Evolutionary conservation across 164 flowering plant species (phyloP).

Genomic region (Umbellularia californica): DNA sequence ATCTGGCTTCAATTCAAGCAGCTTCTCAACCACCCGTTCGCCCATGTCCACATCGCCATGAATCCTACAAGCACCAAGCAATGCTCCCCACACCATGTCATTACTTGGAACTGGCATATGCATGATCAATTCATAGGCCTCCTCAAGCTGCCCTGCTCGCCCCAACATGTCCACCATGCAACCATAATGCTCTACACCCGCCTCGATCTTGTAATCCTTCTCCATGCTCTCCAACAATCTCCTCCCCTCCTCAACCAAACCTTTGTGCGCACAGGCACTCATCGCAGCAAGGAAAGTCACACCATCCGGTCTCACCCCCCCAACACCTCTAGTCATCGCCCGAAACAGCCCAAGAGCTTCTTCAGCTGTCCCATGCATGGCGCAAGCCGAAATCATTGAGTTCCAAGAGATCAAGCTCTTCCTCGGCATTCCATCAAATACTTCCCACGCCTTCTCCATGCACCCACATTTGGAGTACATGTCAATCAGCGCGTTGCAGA

Average conservation of each 20-base stretch:
- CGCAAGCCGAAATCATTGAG: slow-evolving; percentile 29
- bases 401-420: slow-evolving; percentile 25
- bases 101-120: slow-evolving; percentile 26
- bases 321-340: slow-evolving; percentile 14
- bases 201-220: slow-evolving; percentile 19
- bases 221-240: slow-evolving; percentile 17
- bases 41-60: slow-evolving; percentile 24
- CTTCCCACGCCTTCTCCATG: slow-evolving; percentile 18
- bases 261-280: slow-evolving; percentile 31
- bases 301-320: slow-evolving; percentile 18
- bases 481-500: slow-evolving; percentile 28
- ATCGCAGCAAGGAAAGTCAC: slow-evolving; percentile 26
- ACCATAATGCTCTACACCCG: slow-evolving; percentile 28
- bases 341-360: slow-evolving; percentile 21
- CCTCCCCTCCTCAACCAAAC: slow-evolving; percentile 22
- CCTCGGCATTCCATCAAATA: slow-evolving; percentile 18
- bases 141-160: slow-evolving; percentile 24
- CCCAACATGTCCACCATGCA: slow-evolving; percentile 31
- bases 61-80: slow-evolving; percentile 28
- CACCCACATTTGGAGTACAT: slow-evolving; percentile 30
- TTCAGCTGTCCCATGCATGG: slow-evolving; percentile 29
- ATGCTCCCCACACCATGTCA: slow-evolving; percentile 26
- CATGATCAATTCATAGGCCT: slow-evolving; percentile 19
- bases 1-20: slow-evolving; percentile 4
- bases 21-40: slow-evolving; percentile 13